Evolutionary conservation across 2,329 filamentous ascomycete genomes (phyloP), one percentile per base, ranked within the genome.

Genomic region (Bipolaris cookei): DNA sequence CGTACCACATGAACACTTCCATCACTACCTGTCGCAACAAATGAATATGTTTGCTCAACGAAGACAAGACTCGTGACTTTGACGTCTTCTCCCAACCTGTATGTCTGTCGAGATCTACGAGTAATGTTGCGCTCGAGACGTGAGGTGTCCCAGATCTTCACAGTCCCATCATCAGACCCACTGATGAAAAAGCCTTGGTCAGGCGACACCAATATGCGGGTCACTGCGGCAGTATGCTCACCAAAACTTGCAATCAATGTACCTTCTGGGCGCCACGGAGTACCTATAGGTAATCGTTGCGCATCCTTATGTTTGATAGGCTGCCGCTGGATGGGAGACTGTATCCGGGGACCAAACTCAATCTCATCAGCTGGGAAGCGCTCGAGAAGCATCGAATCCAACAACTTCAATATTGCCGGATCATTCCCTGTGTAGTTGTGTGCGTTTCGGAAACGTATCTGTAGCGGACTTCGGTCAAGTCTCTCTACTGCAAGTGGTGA

Each of bases 131-230:
- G 89, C 77, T 99, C 95, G 6, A 99, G 83, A 21, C 95, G 86
- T 23, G 88, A 88, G 23, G 92, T 90, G 77, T 99, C 95, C 95
- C 95, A 99, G 4, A 99, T 84, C 71, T 91, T 96, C 54, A 97
- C 91, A 6, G 86, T 87, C 2, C 95, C 91, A 76, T 99, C 95
- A 69, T 97, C 91, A 8, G 93, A 94, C 6, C 88, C 94, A 0
- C 95, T 98, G 54, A 97, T 84, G 76, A 99, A 99, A 78, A 99
- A 99, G 4, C 88, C 81, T 73, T 99, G 94, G 71, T 99, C 95
- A 0, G 94, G 92, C 1, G 95, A 89, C 6, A 92, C 86, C 2
- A 90, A 82, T 10, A 98, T 86, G 8, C 93, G 87, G 69, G 90
- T 97, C 62, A 98, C 86, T 6, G 91, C 86, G 0, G 87, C 91